Evolutionary conservation across 768 basidiomycete genomes (phyloP).

Genomic region (Hypholoma sublateritium): DNA sequence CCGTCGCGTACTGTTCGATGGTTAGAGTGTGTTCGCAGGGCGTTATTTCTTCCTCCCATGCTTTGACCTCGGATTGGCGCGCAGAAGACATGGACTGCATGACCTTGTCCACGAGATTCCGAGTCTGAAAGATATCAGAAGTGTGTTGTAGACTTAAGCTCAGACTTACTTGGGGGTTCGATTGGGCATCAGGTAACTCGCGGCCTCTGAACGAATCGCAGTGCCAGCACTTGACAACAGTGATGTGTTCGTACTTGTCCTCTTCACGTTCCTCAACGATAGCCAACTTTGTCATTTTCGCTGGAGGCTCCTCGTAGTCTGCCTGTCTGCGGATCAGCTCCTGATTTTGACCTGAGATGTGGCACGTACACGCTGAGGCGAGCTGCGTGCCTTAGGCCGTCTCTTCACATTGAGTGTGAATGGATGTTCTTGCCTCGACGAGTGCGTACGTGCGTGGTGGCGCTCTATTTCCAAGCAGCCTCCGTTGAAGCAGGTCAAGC

Average conservation of each 20-base stretch:
- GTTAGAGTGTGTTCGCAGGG: constrained; percentile 79
- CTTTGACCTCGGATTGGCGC: constrained; percentile 91
- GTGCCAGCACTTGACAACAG: constrained; percentile 72
- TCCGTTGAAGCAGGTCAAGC: constrained; percentile 92
- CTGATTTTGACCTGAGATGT: neutral
- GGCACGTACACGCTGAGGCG: constrained; percentile 54
- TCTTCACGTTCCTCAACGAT: constrained; percentile 86
- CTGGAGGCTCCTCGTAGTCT: constrained; percentile 79
- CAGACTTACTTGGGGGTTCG: constrained; percentile 32
- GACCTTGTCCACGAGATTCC: constrained; percentile 59
- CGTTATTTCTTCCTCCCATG: constrained; percentile 94
- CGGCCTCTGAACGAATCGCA: constrained; percentile 56
- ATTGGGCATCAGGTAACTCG: constrained; percentile 40
- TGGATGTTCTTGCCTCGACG: constrained; percentile 66
- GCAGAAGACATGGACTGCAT: constrained; percentile 86
- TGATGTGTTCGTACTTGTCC: constrained; percentile 77
- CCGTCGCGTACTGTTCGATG: constrained; percentile 42
- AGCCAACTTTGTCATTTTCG: constrained; percentile 87
- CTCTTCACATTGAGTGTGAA: constrained; percentile 84
- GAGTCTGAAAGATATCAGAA: constrained; percentile 37
- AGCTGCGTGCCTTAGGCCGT: constrained; percentile 55
- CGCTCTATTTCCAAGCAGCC: constrained; percentile 66
- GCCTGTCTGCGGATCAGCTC: constrained; percentile 37
- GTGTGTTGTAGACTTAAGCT: neutral
- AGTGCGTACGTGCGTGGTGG: constrained; percentile 76